Conservation (phyloP, 1,284 basidiomycete genomes). For the Boletus semigastroideus region DNA sequence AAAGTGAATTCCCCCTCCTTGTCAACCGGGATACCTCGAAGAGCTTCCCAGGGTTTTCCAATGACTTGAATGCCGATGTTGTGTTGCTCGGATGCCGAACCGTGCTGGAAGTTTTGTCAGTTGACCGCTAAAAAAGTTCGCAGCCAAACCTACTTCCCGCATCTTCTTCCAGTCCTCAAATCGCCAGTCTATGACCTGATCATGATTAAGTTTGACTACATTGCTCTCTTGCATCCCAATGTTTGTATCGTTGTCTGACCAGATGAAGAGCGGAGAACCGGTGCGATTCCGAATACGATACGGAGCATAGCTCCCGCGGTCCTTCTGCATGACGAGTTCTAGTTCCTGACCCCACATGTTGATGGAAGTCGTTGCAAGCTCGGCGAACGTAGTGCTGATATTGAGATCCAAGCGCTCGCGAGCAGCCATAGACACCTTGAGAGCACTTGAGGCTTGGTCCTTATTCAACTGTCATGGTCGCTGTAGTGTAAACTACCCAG, state of each 20-base stretch:
- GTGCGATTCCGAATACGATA: constrained; percentile 93
- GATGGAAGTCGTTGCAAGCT: constrained; percentile 76
- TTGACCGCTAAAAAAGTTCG: background rate
- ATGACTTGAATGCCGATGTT: constrained; percentile 83
- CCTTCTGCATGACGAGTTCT: constrained; percentile 69
- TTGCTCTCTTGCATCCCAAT: constrained; percentile 45
- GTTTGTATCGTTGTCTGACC: constrained; percentile 72
- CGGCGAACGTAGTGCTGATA: constrained; percentile 88
- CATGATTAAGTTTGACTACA: constrained; percentile 63
- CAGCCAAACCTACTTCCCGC: constrained; percentile 69
- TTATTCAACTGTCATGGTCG: constrained; percentile 46
- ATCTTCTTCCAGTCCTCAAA: constrained; percentile 97
- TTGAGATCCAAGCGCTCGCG: constrained; percentile 90
- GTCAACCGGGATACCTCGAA: constrained; percentile 90
- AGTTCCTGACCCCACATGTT: constrained; percentile 75
- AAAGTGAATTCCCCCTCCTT: constrained; percentile 93
- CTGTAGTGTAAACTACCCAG: constrained; percentile 12
- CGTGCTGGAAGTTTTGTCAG: constrained; percentile 55
- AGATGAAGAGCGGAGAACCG: constrained; percentile 78
- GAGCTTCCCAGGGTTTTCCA: constrained; percentile 88
- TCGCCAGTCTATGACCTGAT: constrained; percentile 88
- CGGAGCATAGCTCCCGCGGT: constrained; percentile 87
- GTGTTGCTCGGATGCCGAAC: constrained; percentile 78
- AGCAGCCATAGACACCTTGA: constrained; percentile 70
- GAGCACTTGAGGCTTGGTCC: constrained; percentile 52